Evolutionary conservation across 2,329 filamentous ascomycete genomes (phyloP).

Genomic region (Tympanopsis confertula): DNA sequence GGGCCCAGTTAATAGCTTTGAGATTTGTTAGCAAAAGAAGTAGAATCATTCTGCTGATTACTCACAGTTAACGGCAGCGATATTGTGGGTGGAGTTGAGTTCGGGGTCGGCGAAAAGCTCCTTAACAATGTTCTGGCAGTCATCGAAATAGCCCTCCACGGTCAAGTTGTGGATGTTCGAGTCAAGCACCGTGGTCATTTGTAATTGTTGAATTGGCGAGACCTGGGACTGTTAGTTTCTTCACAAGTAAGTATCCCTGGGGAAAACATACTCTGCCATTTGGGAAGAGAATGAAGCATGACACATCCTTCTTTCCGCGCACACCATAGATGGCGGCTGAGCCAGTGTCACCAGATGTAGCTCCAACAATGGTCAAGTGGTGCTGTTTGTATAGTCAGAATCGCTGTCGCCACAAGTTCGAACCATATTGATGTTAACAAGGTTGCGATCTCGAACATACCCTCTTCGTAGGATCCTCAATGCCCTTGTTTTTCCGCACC

Average conservation of each 20-base stretch:
- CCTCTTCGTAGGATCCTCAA: constrained; percentile 39
- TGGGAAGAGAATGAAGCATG: constrained; percentile 87
- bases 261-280: too few species aligned
- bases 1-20: constrained; percentile 91
- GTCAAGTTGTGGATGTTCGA: constrained; percentile 85
- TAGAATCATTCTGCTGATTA: too few species aligned
- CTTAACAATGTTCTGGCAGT: constrained; percentile 96
- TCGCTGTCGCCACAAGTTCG: background rate
- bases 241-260: too few species aligned
- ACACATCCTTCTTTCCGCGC: constrained; percentile 90
- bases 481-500: constrained; percentile 59
- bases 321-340: constrained; percentile 94
- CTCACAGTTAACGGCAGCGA: constrained; percentile 93
- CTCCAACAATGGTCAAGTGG: constrained; percentile 76
- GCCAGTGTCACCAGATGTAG: constrained; percentile 80
- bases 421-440: constrained; percentile 1
- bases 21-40: too few species aligned
- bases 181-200: constrained; percentile 92
- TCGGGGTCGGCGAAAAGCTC: constrained; percentile 77
- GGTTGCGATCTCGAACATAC: constrained; percentile 13
- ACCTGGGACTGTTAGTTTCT: too few species aligned
- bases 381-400: constrained; percentile 38
- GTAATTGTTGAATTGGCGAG: constrained; percentile 82
- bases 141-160: constrained; percentile 84
- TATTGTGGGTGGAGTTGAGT: constrained; percentile 69